These are phyloP conservation scores for Xerocomus brunneocitrinus DNA, from an alignment of 768 basidiomycete species.

Conservation along the genomic window DNA sequence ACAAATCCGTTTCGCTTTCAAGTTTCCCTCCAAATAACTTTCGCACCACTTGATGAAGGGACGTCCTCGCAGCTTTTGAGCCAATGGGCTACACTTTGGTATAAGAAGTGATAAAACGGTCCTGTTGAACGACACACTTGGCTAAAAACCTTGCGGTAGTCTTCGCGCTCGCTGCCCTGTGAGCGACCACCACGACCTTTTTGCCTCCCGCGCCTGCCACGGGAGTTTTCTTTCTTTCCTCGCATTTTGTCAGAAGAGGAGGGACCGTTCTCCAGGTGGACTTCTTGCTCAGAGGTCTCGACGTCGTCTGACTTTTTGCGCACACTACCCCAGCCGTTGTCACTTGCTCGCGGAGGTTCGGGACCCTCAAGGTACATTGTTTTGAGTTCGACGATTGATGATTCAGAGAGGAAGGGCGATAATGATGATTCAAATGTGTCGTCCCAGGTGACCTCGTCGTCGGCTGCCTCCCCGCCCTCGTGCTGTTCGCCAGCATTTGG, in stretches of 20 bases:
- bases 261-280: constrained; percentile 12
- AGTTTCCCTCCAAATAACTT: constrained; percentile 79
- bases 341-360: constrained; percentile 67
- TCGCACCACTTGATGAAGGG: constrained; percentile 77
- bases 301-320: constrained; percentile 31
- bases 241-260: constrained; percentile 27
- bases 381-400: constrained; percentile 59
- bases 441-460: constrained; percentile 56
- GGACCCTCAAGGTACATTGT: constrained; percentile 77
- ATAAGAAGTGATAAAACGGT: constrained; percentile 11
- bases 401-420: constrained; percentile 57
- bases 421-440: constrained; percentile 54
- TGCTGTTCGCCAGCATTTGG: neutral
- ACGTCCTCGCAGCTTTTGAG: constrained; percentile 76
- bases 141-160: constrained; percentile 72
- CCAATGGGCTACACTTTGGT: constrained; percentile 60
- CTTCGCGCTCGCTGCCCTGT: constrained; percentile 45
- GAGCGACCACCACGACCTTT: constrained; percentile 39
- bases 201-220: constrained; percentile 44
- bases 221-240: constrained; percentile 38
- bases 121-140: constrained; percentile 53
- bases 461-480: neutral
- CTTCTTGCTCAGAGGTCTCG: constrained; percentile 11
- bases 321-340: constrained; percentile 67
- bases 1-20: constrained; percentile 72